phyloP scores from a whole-genome alignment of 1,284 basidiomycete genomes.

The Takashimella tepidaria region DNA sequence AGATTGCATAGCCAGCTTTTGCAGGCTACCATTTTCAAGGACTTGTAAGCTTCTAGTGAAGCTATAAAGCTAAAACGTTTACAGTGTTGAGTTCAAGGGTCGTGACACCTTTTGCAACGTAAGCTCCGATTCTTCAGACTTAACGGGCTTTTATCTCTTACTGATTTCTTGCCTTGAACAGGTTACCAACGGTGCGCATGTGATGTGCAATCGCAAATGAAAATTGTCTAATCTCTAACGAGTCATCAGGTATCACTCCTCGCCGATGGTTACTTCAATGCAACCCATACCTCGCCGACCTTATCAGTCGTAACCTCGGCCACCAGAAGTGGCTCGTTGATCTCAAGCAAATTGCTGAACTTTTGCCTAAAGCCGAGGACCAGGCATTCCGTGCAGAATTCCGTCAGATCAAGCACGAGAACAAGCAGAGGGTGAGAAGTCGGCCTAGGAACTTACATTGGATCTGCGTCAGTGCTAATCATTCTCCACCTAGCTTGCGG shows the following conservation, averaged over 20 bases:
- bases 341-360: conserved; percentile 38
- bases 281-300: conserved; percentile 74
- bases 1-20: conserved; percentile 53
- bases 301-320: conserved; percentile 75
- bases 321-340: conserved; percentile 72
- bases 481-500: conserved; percentile 51
- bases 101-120: conserved; percentile 48
- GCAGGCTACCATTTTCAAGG: conserved; percentile 72
- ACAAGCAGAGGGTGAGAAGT: conserved; percentile 53
- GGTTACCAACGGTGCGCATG: conserved; percentile 36
- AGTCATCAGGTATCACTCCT: conserved; percentile 64
- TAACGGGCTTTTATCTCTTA: conserved; percentile 5
- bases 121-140: conserved; percentile 2
- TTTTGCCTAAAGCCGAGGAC: conserved; percentile 60
- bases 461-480: no score
- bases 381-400: conserved; percentile 68
- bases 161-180: conserved; percentile 1
- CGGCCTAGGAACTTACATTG: no score
- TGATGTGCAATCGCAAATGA: conserved; percentile 48
- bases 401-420: conserved; percentile 75
- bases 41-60: conserved; percentile 53
- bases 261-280: conserved; percentile 79
- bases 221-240: conserved; percentile 56
- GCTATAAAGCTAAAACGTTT: not conserved
- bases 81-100: conserved; percentile 40